Evolutionary conservation across 1,139 yeast species (phyloP).

Genomic region (Nadsonia commutata): DNA sequence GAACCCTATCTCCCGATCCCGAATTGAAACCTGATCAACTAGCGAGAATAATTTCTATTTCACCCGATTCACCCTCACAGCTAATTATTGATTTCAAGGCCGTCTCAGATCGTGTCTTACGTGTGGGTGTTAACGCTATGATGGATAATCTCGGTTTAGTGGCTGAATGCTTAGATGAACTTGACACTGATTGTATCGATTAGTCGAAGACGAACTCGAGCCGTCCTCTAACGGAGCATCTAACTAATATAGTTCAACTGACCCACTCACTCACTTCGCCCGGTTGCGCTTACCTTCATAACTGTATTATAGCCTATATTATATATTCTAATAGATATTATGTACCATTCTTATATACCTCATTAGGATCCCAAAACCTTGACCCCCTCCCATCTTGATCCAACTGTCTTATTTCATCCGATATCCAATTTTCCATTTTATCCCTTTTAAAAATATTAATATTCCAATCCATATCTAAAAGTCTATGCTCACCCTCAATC

Average conservation of each 20-base stretch:
- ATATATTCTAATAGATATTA: too few species aligned
- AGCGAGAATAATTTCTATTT: slow-evolving; percentile 3
- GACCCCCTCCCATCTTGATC: background rate
- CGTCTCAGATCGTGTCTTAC: slow-evolving; percentile 43
- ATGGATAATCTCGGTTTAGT: slow-evolving; percentile 51
- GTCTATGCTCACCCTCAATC: slow-evolving; percentile 11
- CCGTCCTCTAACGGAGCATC: too few species aligned
- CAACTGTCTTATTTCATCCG: slow-evolving; percentile 12
- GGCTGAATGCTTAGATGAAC: slow-evolving; percentile 52
- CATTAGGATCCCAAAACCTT: background rate
- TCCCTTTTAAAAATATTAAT: slow-evolving; percentile 11
- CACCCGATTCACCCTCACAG: slow-evolving; percentile 10
- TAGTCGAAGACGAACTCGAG: too few species aligned
- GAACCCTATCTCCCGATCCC: slow-evolving; percentile 62
- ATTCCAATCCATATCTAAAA: slow-evolving; percentile 14
- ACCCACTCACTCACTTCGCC: too few species aligned
- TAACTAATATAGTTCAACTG: too few species aligned
- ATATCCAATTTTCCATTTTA: slow-evolving; percentile 15
- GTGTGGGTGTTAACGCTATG: slow-evolving; percentile 58
- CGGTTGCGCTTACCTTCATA: too few species aligned
- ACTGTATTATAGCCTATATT: too few species aligned
- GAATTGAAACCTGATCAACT: slow-evolving; percentile 44
- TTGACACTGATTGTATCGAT: slow-evolving; percentile 25
- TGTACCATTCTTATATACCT: background rate
- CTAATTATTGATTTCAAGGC: slow-evolving; percentile 38